A percentile compares a stretch with the other conserved stretches of the same genome.
Evolutionary conservation across 805 yeast genomes (phyloP).

Genomic region (Metschnikowia peoriensis): DNA sequence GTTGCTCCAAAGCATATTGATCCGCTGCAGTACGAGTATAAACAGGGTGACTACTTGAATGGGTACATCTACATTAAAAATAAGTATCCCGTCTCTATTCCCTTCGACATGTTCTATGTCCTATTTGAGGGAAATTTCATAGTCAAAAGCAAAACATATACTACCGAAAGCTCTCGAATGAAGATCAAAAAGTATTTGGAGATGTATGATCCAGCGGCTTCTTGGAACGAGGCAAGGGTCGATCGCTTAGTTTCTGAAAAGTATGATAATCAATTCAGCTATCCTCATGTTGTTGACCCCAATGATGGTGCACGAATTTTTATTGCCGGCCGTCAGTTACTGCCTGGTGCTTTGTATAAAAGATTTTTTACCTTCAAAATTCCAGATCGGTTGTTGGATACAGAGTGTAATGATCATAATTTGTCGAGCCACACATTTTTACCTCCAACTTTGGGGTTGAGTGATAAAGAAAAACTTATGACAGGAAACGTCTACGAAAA

Average conservation of each 20-base stretch:
- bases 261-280: conserved; percentile 12
- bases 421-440: conserved; percentile 31
- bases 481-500: not conserved
- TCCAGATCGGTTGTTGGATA: conserved; percentile 36
- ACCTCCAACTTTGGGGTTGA: conserved; percentile 37
- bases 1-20: conserved; percentile 28
- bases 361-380: conserved; percentile 42
- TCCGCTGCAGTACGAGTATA: conserved; percentile 45
- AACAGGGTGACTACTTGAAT: conserved; percentile 64
- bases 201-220: conserved; percentile 47
- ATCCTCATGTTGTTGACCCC: conserved; percentile 25
- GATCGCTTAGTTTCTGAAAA: conserved; percentile 31
- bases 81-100: conserved; percentile 37
- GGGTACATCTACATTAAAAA: conserved; percentile 51
- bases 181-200: conserved; percentile 31
- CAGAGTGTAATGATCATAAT: conserved; percentile 34
- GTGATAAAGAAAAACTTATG: conserved; percentile 16
- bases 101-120: conserved; percentile 62
- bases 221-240: conserved; percentile 42
- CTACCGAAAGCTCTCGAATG: conserved; percentile 11
- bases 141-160: conserved; percentile 13
- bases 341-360: conserved; percentile 29
- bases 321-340: conserved; percentile 18
- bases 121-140: conserved; percentile 52
- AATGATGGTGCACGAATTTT: conserved; percentile 24